Evolutionary conservation across 2,329 filamentous ascomycete species (phyloP).

Genomic region (Aspergillus versicolor): DNA sequence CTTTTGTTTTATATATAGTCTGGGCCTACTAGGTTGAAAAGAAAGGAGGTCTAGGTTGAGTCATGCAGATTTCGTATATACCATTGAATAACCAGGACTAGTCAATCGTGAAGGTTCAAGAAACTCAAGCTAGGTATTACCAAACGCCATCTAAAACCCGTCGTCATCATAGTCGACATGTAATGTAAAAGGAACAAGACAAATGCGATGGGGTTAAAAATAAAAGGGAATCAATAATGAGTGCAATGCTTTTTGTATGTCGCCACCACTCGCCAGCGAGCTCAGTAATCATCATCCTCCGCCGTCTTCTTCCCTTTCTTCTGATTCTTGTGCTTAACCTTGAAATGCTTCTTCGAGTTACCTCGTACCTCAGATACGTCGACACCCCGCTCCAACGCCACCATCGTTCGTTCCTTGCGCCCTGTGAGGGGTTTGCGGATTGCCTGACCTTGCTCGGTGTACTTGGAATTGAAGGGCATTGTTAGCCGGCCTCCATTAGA

Average conservation of each 20-base stretch:
- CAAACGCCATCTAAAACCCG: constrained; percentile 8
- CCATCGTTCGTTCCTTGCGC: constrained; percentile 74
- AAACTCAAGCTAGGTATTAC: not conserved
- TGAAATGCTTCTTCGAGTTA: constrained; percentile 76
- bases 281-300: constrained; percentile 29
- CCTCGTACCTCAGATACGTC: constrained; percentile 73
- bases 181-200: not conserved
- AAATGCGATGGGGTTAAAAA: not conserved
- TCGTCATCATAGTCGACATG: constrained; percentile 8
- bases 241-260: constrained; percentile 9
- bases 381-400: constrained; percentile 79
- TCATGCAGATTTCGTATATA: constrained; percentile 3
- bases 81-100: constrained; percentile 3
- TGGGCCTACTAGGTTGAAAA: not conserved
- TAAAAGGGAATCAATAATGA: constrained; percentile 14
- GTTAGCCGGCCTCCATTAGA: constrained; percentile 65
- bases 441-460: constrained; percentile 72
- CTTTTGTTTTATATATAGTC: constrained; percentile 2
- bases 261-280: constrained; percentile 22
- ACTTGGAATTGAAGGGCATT: constrained; percentile 87
- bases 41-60: not conserved
- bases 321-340: constrained; percentile 38
- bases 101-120: not conserved
- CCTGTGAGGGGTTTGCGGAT: constrained; percentile 77
- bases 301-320: constrained; percentile 33